These are phyloP conservation scores for Pichia pseudocactophila DNA, from an alignment of 805 yeast species.

Conservation along the genomic window DNA sequence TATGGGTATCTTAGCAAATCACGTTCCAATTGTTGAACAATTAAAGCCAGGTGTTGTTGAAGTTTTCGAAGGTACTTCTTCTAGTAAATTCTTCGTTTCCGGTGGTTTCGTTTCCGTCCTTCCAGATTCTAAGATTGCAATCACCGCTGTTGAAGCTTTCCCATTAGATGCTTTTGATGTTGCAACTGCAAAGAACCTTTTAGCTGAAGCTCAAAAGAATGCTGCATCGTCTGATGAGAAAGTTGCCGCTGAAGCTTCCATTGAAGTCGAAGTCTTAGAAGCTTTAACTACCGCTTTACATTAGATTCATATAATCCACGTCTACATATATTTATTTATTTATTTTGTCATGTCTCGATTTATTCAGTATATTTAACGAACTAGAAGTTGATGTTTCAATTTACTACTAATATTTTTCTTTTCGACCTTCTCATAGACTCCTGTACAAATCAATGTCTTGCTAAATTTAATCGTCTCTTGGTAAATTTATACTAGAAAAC, in stretches of 20 bases:
- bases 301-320: constrained; percentile 3
- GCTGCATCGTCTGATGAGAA: constrained; percentile 75
- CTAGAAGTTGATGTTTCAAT: too few relatives aligned
- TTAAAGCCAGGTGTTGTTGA: constrained; percentile 93
- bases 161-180: constrained; percentile 80
- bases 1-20: constrained; percentile 94
- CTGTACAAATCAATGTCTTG: too few relatives aligned
- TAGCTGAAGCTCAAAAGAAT: constrained; percentile 93
- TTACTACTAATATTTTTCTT: too few relatives aligned
- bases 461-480: too few relatives aligned
- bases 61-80: constrained; percentile 68
- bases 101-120: constrained; percentile 97
- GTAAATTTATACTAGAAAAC: too few relatives aligned
- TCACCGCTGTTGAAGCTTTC: constrained; percentile 93
- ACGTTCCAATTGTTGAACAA: constrained; percentile 96
- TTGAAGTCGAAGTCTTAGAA: constrained; percentile 93
- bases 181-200: constrained; percentile 67
- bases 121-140: constrained; percentile 84
- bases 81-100: constrained; percentile 78
- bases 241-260: constrained; percentile 88
- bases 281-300: constrained; percentile 68
- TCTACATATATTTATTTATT: constrained; percentile 10
- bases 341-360: constrained; percentile 11
- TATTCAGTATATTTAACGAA: constrained; percentile 5
- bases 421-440: too few relatives aligned